Evolutionary conservation across 2,329 filamentous ascomycete genomes (phyloP), one percentile per base, ranked within the genome.

Genomic region (Annulohypoxylon truncatum): DNA sequence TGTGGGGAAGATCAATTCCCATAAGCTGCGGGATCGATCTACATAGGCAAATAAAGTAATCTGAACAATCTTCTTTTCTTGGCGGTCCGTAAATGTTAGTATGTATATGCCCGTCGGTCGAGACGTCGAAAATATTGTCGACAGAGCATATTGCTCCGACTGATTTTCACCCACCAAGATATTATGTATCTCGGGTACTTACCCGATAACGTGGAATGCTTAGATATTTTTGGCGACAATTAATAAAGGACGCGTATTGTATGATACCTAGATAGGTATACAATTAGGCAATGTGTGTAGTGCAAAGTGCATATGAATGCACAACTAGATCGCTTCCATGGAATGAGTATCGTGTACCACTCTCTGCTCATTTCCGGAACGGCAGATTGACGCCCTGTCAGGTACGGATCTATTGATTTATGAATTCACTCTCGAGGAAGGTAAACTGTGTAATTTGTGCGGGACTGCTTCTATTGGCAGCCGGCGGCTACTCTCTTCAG

Each of bases 381-480:
- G 57, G 55, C 31, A 64, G 53, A 66, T 68, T 68, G 59, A 55
- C 55, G 40, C 35, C 46, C 61, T 65, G 58, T 29, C 62, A 66
- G 62, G 62, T 57, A 63, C 51, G 29, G 51, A 51, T 57, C 18
- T 26, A 50, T 61, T 54, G 35, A 42, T 55, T 33, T 28, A 26
- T 50, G 15, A 22, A 26, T 48, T 20, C 35, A 42, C 24, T 24
- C 35, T 50, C 15, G 24, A 44, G 48, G 44, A 8, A 58, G 31
- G 60, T 18, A 28, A 42, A 50, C 26, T 33, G 54, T 50, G 22
- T 8, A 59, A 57, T 67, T 57, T 61, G 29, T 42, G 31, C 48
- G 53, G 61, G 61, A 65, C 40, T 59, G 24, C 35, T 51, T 56
- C 29, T 46, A 66, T 51, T 18, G 35, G 31, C 50, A 53, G 55